These are phyloP conservation scores for Macadamia tetraphylla DNA, from an alignment of 164 flowering plant species.

Conservation along the genomic window DNA sequence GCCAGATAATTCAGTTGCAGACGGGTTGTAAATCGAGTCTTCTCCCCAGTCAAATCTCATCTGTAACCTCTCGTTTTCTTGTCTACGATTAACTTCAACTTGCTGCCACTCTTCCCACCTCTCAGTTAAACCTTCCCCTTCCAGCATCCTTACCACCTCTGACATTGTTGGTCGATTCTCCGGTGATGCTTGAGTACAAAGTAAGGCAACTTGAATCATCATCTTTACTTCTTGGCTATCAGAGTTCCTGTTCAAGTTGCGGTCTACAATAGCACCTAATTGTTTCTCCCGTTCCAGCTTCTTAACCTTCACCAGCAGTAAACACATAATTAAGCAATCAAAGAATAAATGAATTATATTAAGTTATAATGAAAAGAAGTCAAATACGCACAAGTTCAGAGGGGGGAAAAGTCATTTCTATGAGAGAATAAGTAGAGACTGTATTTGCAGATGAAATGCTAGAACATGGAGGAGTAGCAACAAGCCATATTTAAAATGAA, in stretches of 20 bases:
- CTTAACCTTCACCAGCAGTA: conserved; percentile 40
- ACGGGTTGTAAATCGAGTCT: conserved; percentile 52
- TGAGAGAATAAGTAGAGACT: too few relatives aligned
- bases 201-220: conserved; percentile 69
- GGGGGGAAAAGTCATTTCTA: too few relatives aligned
- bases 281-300: conserved; percentile 65
- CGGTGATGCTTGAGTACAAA: conserved; percentile 63
- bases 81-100: conserved; percentile 53
- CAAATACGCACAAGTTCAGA: too few relatives aligned
- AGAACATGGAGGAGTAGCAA: too few relatives aligned
- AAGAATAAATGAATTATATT: background rate
- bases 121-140: conserved; percentile 79
- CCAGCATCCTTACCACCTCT: conserved; percentile 78
- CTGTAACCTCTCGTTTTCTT: conserved; percentile 54
- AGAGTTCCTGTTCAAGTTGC: conserved; percentile 36
- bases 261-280: conserved; percentile 60
- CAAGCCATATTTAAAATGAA: too few relatives aligned
- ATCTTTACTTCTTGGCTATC: conserved; percentile 55
- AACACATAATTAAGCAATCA: background rate
- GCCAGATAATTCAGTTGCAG: conserved; percentile 71
- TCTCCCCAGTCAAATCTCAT: conserved; percentile 72
- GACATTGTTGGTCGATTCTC: conserved; percentile 80
- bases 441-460: too few relatives aligned
- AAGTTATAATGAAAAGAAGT: background rate
- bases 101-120: conserved; percentile 81